Evolutionary conservation across 139 green algal species (phyloP), one percentile per base, ranked within the genome.

Genomic region (Zygnema cylindricum): DNA sequence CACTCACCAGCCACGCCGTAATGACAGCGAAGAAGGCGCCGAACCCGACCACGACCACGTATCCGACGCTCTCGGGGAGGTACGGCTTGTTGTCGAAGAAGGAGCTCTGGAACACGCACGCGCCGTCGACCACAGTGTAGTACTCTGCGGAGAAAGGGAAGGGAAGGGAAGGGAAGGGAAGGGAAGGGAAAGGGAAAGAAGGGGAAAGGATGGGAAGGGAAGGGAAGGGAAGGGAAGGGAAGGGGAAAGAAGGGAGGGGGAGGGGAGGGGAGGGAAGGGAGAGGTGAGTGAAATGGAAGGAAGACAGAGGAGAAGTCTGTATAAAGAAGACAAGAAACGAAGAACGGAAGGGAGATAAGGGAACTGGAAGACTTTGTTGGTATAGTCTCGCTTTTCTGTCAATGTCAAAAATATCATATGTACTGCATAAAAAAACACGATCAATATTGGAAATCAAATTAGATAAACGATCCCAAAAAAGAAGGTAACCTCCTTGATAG

Each of bases 1-100:
- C 21, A 85, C 23, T 82, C 22, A 83, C 43, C 0, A 84, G 55
- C 55, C 82, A 88, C 33, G 55, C 55, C 23, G 55, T 88, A 41
- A 88, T 69, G 7, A 88, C 33, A 7, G 82, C 55, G 82, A 84
- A 84, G 82, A 84, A 88, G 16, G 38, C 55, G 82, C 55, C 82
- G 63, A 84, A 84, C 38, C 82, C 82, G 0, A 86, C 55, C 33
- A 86, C 79, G 25, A 86, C 42, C 2, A 36, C 79, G 23, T 86
- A 86, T 1, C 79, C 79, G 21, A 86, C 79, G 41, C 16, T 22
- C 63, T 81, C 30, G 79, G 35, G 33, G 36, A 86, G 33, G 32
- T 36, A 32, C 0, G 79, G 41, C 79, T 86, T 83, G 0, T 55
- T 55, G 79, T 55, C 79, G 79, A 86, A 86, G 22, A 86, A 79